These are phyloP conservation scores for Fusarium brevicatenulatum DNA, from an alignment of 2,329 filamentous ascomycete genomes.

Conservation along the genomic window DNA sequence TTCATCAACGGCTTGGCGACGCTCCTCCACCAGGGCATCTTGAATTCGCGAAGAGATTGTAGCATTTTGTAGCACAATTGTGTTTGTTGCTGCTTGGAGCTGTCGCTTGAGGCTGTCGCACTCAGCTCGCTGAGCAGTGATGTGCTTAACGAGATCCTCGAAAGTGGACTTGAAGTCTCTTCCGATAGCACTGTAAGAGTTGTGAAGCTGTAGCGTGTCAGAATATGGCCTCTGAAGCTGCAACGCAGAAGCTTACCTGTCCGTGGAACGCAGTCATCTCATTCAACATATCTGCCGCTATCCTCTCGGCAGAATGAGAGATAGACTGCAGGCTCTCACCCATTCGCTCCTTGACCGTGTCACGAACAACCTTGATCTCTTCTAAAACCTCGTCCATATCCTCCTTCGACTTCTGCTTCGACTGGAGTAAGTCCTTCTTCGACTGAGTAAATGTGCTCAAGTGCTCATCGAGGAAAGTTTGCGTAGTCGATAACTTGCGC, in stretches of 20 bases:
- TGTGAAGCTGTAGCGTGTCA: conserved; percentile 69
- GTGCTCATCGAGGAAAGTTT: conserved; percentile 76
- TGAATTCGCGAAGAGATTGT: conserved; percentile 74
- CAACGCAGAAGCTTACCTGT: conserved; percentile 54
- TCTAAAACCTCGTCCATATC: conserved; percentile 92
- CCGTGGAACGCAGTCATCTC: conserved; percentile 87
- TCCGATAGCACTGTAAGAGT: conserved; percentile 84
- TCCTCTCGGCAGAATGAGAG: conserved; percentile 84
- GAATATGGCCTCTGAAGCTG: background rate
- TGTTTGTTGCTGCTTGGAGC: conserved; percentile 74
- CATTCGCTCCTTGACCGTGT: conserved; percentile 87
- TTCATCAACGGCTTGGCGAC: conserved; percentile 76
- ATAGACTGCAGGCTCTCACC: conserved; percentile 86
- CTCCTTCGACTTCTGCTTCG: conserved; percentile 76
- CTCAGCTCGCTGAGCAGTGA: conserved; percentile 80
- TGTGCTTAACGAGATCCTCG: conserved; percentile 79
- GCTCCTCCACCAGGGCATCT: conserved; percentile 79
- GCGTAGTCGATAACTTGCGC: conserved; percentile 74
- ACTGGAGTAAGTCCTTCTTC: conserved; percentile 73
- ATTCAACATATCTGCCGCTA: conserved; percentile 86
- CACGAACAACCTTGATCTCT: conserved; percentile 89
- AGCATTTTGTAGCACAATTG: conserved; percentile 74
- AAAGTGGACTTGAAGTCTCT: conserved; percentile 89
- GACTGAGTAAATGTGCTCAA: conserved; percentile 74
- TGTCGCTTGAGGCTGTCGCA: conserved; percentile 77